Evolutionary conservation across 306 rosid genomes (phyloP).

Genomic region (Acacia crassicarpa): DNA sequence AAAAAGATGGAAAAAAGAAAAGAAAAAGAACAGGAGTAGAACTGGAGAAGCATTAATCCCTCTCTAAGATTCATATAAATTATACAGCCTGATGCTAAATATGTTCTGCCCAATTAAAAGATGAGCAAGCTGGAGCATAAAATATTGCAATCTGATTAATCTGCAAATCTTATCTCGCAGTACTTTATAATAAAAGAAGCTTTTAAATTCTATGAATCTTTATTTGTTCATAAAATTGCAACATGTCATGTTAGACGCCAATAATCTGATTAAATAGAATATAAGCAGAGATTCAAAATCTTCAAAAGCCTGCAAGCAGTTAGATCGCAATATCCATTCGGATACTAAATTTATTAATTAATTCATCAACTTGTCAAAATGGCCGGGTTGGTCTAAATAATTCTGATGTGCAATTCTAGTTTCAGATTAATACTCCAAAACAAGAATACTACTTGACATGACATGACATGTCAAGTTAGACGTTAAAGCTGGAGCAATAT

Average conservation of each 20-base stretch:
- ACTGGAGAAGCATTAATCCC: too few relatives aligned
- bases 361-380: not conserved
- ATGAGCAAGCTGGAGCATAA: too few relatives aligned
- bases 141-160: not conserved
- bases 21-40: too few relatives aligned
- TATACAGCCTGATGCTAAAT: too few relatives aligned
- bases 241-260: not conserved
- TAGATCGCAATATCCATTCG: not conserved
- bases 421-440: not conserved
- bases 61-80: too few relatives aligned
- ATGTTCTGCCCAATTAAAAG: too few relatives aligned
- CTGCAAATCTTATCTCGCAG: not conserved
- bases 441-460: not conserved
- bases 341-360: not conserved
- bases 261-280: not conserved
- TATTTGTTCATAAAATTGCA: not conserved
- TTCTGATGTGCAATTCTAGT: not conserved
- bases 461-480: too few relatives aligned
- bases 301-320: not conserved
- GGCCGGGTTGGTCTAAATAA: not conserved
- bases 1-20: too few relatives aligned
- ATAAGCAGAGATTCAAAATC: not conserved
- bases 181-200: not conserved
- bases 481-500: too few relatives aligned
- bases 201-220: not conserved